Evolutionary conservation across 2,329 filamentous ascomycete species (phyloP).

Genomic region (Fusarium nanum): DNA sequence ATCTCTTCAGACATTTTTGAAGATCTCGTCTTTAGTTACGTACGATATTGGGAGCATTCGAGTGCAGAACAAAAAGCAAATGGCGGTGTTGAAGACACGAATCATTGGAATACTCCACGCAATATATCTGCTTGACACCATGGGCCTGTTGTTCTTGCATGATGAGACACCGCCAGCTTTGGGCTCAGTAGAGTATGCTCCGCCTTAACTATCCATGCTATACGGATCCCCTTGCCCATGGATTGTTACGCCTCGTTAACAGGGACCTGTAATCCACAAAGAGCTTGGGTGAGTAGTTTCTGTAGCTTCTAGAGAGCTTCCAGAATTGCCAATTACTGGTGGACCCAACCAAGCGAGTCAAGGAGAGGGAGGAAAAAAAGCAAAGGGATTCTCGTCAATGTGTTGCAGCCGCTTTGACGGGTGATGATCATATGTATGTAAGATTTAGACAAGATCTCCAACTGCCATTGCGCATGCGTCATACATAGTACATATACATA

Average conservation of each 20-base stretch:
- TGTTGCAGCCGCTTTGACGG: constrained; percentile 23
- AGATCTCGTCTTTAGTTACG: constrained; percentile 10
- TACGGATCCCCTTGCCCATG: constrained; percentile 18
- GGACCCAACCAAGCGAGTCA: constrained; percentile 29
- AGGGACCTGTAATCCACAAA: constrained; percentile 27
- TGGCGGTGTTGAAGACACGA: constrained; percentile 6
- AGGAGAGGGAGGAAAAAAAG: constrained; percentile 11
- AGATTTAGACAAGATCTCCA: constrained; percentile 19
- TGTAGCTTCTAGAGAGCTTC: constrained; percentile 30
- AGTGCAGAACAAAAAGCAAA: neutral
- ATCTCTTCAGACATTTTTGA: constrained; percentile 12
- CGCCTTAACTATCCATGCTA: constrained; percentile 38
- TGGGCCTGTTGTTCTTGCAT: constrained; percentile 19
- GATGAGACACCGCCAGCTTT: constrained; percentile 10
- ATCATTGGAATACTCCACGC: neutral
- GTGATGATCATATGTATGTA: constrained; percentile 27
- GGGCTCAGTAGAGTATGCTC: constrained; percentile 11
- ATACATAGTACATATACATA: neutral
- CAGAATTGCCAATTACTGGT: constrained; percentile 30
- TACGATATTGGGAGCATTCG: constrained; percentile 1
- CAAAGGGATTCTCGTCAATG: constrained; percentile 26
- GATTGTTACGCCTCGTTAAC: constrained; percentile 30
- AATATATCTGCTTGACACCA: neutral
- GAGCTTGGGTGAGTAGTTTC: neutral
- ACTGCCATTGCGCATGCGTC: constrained; percentile 12